Conservation (phyloP, 441 rosid species). For the Erodium moschatum region DNA sequence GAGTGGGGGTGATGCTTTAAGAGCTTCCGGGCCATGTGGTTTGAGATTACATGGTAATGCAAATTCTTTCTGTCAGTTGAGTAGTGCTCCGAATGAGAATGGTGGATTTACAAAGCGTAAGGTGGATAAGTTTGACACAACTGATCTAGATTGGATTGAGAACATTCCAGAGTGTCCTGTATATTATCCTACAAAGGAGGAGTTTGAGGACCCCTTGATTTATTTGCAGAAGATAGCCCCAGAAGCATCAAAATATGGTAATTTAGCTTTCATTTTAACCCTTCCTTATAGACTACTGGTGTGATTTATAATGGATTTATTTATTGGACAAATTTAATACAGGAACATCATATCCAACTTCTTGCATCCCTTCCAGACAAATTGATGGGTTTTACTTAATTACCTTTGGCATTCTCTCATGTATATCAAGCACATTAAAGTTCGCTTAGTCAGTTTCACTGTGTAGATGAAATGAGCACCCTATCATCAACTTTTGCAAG, state of each 20-base stretch:
- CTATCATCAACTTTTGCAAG: too few species aligned
- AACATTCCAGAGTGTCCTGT: conserved; percentile 91
- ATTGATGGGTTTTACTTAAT: background rate
- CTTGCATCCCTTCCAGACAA: background rate
- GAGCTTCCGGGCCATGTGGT: conserved; percentile 72
- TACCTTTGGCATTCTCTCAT: background rate
- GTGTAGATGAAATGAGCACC: too few species aligned
- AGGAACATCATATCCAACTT: background rate
- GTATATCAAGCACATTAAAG: background rate
- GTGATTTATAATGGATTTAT: background rate
- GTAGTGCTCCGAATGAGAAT: conserved; percentile 35
- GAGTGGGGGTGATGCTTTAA: conserved; percentile 81
- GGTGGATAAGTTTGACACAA: conserved; percentile 64
- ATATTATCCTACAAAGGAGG: conserved; percentile 79
- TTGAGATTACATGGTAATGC: conserved; percentile 47
- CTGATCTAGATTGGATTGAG: conserved; percentile 82
- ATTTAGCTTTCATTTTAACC: background rate
- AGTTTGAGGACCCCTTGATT: conserved; percentile 90
- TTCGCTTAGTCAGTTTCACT: too few species aligned
- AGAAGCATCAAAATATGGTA: conserved; percentile 95
- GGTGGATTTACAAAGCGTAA: conserved; percentile 48
- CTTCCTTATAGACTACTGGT: background rate
- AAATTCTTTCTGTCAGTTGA: conserved; percentile 31
- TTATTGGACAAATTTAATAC: background rate
- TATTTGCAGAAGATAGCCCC: conserved; percentile 88